Base-by-base conservation (phyloP, 192 early-diverging fungal genomes). In the Mycoemilia scoparia region DNA sequence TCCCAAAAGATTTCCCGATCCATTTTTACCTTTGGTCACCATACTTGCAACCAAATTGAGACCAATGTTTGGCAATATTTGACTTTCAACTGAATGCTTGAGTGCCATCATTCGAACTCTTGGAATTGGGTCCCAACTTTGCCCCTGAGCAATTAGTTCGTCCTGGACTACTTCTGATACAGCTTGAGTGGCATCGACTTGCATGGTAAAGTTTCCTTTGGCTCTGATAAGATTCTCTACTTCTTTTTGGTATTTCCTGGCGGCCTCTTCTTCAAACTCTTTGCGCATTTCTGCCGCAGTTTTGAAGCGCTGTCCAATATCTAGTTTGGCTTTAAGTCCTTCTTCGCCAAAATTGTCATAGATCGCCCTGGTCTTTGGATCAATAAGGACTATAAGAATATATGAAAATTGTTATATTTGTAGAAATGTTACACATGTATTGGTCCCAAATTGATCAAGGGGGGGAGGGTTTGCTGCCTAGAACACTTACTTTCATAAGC, bases 281-380 rank as follows among this genome's bases (percentile, higher is more conserved):
- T 66, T 69, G 14, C 66, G 63, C 42, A 85, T 50, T 57, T 82
- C 76, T 29, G 73, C 61, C 19, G 71, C 49, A 11, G 82, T 69
- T 36, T 82, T 78, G 34, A 74, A 46, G 26, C 60, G 67, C 27
- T 67, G 59, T 10, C 82, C 79, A 5, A 85, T 53, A 13, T 73
- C 69, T 52, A 55, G 65, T 35, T 46, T 59, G 14, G 66, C 49
- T 22, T 48, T 57, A 17, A 95, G 45, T 21, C 88, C 89, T 43
- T 83, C 74, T 41, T 89, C 86, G n/a, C 90, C 88, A 30, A 83
- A 87, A 24, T 71, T 73, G 51, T 99, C 95, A 54, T 95, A 99
- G 17, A 86, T 74, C 2, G 75, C 70, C 21, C 89, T 62, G 39
- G 73, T 70, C 15, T 73, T 64, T 8, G 70, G 51, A 55, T 95